Base-by-base conservation (phyloP, 75 land plant species). In the Sequoiadendron giganteum region DNA sequence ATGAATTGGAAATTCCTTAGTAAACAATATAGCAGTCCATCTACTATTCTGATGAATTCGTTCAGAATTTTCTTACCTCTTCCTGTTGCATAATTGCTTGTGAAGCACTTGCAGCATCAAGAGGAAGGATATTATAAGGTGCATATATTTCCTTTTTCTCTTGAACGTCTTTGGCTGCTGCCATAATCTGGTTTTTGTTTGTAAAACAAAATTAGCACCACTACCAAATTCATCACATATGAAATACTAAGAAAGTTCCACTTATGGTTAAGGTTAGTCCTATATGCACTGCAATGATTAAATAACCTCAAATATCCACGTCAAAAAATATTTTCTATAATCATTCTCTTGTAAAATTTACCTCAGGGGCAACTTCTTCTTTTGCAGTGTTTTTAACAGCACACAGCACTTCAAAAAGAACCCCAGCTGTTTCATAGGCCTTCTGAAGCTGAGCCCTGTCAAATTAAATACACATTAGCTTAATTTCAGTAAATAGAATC, bases 291-390 rank as follows among this genome's bases (percentile, higher is more conserved):
- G 77, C 77, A 75, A 75, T 25, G 8, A 75, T 34, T 14, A 75
- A 75, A 75, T 30, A 75, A 75, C 38, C 16, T 75, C 77, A 8
- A 75, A 34, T 11, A 10, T 13, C 4, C 14, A 32, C 14, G 13
- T 75, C 15, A 16, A 34, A 75, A 75, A 75, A 75, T 75, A 8
- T 32, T 75, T 75, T 34, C 13, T 70, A 52, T 58, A 82, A 52
- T 77, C 34, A 77, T 38, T 7, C n/a, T 15, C 13, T 75, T 75
- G 77, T 10, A 81, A 88, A 61, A 85, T 88, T 88, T 52, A 97
- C 99, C 96, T 97, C 99, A 11, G 99, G 99, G 48, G 97, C 95
- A 87, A 97, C 95, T 92, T 96, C 99, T 90, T 95, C 99, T 90
- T 96, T 95, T 81, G 93, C 96, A 72, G 91, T 90, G 87, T 95